These are phyloP conservation scores for Leccinum longicurvipes DNA, from an alignment of 768 basidiomycete genomes.

Conservation along the genomic window DNA sequence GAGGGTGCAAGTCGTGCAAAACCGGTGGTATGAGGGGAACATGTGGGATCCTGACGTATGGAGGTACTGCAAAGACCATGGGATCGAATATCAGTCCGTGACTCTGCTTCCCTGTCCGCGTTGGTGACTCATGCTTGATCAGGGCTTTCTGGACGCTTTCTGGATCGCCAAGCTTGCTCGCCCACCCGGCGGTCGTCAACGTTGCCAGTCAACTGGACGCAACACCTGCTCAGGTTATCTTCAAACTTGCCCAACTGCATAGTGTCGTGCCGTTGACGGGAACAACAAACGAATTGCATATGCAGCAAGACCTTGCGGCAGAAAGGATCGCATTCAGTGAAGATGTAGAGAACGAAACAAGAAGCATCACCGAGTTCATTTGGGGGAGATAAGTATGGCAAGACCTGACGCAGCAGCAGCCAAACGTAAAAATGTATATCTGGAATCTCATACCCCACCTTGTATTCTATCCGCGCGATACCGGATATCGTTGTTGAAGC, in stretches of 20 bases:
- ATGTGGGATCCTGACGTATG: constrained; percentile 68
- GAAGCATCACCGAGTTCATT: constrained; percentile 27
- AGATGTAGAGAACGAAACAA: constrained; percentile 26
- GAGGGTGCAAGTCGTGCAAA: constrained; percentile 73
- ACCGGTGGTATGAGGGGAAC: constrained; percentile 83
- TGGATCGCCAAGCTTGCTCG: constrained; percentile 65
- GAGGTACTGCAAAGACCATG: constrained; percentile 58
- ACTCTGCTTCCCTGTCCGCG: background rate
- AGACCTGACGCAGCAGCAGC: background rate
- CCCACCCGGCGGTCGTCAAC: constrained; percentile 42
- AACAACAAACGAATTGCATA: constrained; percentile 64
- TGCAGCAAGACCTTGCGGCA: constrained; percentile 59
- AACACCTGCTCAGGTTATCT: constrained; percentile 66
- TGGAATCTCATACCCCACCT: background rate
- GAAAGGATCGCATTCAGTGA: constrained; percentile 36
- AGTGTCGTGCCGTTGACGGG: constrained; percentile 75
- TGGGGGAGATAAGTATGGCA: constrained; percentile 20
- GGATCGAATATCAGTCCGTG: constrained; percentile 69
- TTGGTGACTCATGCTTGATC: background rate
- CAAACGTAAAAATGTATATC: background rate
- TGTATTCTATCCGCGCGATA: background rate
- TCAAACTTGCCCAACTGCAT: constrained; percentile 61
- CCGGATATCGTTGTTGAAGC: constrained; percentile 22
- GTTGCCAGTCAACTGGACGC: constrained; percentile 46
- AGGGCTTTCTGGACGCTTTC: constrained; percentile 89